Evolutionary conservation across 306 rosid genomes (phyloP), one percentile per base, ranked within the genome.

Genomic region (Malus asiatica): DNA sequence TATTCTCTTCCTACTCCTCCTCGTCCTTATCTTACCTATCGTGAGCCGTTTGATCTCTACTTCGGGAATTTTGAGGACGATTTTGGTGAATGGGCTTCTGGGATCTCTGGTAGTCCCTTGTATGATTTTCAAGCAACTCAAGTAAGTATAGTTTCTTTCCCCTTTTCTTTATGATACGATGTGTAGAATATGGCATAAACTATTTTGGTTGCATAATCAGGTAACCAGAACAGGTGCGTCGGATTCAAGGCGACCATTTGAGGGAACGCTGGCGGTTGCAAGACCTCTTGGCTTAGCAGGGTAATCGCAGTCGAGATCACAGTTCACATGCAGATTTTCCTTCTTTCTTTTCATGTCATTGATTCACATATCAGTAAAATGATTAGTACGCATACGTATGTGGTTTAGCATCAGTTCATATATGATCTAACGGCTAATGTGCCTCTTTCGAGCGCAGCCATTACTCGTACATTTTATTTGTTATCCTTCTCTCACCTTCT

Each of bases 211-310:
- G 33, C 77, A 78, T 78, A 52, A 64, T 20, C 80, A 92, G 93
- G 89, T 66, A 78, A 83, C 80, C 16, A 76, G 86, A 82, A 65
- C 83, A 12, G 81, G 73, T 59, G 71, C 70, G 8, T 71, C 25
- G 27, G 79, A 73, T 80, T 74, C 82, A 53, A 22, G 66, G 66
- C 35, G 75, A 65, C 59, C 74, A 29, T 60, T 53, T 73, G 86
- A 59, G 40, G 72, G 76, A 33, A 80, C 84, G 77, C 62, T 60
- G 18, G 77, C 82, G 23, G 53, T 11, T 57, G 76, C 69, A 75
- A 66, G 72, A 60, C 79, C 68, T 69, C 63, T 68, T 48, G 79
- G 70, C 30, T 42, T 60, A 68, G 71, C 87, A 51, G 46, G 80
- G 96, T 92, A 87, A 79, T 78, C 63, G 38, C 55, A 44, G 73